phyloP scores from a whole-genome alignment of 2,329 filamentous ascomycete genomes.

The Aciculosporium take region DNA sequence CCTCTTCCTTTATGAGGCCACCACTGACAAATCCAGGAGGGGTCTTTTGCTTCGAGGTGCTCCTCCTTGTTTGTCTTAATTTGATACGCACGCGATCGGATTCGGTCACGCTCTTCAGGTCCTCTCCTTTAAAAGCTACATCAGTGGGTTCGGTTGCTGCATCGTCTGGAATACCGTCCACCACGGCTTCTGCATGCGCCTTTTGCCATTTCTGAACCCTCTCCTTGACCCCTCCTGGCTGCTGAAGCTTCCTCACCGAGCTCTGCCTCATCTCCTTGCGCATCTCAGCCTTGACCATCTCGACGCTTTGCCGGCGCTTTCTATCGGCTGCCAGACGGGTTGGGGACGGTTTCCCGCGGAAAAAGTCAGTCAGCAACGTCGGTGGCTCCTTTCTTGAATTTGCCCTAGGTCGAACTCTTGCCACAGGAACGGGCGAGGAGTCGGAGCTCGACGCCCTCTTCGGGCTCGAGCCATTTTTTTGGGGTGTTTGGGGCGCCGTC shows the following conservation, averaged over 20 bases:
- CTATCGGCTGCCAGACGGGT: constrained; percentile 38
- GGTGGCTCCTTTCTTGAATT: constrained; percentile 25
- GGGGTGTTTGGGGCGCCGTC: constrained; percentile 2
- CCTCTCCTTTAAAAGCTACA: constrained; percentile 44
- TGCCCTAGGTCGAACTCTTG: constrained; percentile 18
- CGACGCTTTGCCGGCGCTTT: constrained; percentile 41
- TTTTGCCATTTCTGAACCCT: constrained; percentile 79
- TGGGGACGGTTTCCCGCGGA: constrained; percentile 41
- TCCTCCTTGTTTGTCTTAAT: constrained; percentile 31
- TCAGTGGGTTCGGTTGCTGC: constrained; percentile 45
- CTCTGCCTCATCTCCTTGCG: constrained; percentile 42
- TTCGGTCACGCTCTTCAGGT: constrained; percentile 43
- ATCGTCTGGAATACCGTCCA: constrained; percentile 34
- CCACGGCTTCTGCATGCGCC: constrained; percentile 53
- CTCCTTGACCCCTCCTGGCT: constrained; percentile 55
- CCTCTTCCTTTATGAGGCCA: constrained; percentile 12
- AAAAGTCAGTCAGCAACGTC: constrained; percentile 41
- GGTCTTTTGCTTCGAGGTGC: constrained; percentile 17
- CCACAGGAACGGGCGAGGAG: constrained; percentile 26
- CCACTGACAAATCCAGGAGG: constrained; percentile 11
- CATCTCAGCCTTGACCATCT: constrained; percentile 41
- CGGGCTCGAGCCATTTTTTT: constrained; percentile 8
- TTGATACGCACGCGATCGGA: constrained; percentile 45
- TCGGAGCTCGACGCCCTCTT: constrained; percentile 21
- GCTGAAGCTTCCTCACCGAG: constrained; percentile 43